A percentile compares a stretch with the other conserved stretches of the same genome.
phyloP scores from a whole-genome alignment of 352 stramenopile genomes.

The Pilasporangium apinafurcum region DNA sequence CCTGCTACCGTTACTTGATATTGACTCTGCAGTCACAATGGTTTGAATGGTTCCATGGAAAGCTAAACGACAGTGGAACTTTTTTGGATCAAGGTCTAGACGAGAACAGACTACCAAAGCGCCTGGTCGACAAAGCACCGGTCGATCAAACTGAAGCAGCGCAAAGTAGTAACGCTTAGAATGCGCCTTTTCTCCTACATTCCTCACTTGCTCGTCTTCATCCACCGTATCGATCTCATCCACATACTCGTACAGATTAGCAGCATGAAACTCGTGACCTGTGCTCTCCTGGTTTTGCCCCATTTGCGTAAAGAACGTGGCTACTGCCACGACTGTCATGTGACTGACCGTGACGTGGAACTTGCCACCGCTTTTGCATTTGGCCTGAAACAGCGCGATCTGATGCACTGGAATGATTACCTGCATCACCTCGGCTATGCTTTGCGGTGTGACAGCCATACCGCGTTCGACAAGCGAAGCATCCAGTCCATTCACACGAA shows the following conservation, averaged over 20 bases:
- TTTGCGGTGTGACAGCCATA: conserved; percentile 46
- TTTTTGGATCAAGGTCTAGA: conserved; percentile 61
- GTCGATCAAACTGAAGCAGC: conserved; percentile 65
- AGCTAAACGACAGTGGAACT: conserved; percentile 54
- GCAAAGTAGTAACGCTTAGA: conserved; percentile 11
- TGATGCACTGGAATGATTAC: conserved; percentile 46
- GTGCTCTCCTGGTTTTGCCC: neutral
- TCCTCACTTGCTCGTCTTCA: neutral
- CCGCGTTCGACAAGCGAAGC: conserved; percentile 52
- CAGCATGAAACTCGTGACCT: conserved; percentile 21
- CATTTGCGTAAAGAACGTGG: conserved; percentile 52
- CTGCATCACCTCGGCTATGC: conserved; percentile 38
- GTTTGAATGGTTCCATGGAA: conserved; percentile 55
- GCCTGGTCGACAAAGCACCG: conserved; percentile 43
- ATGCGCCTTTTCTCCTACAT: neutral
- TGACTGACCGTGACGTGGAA: conserved; percentile 74
- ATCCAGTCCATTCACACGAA: conserved; percentile 88
- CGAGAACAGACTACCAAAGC: conserved; percentile 67
- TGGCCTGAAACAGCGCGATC: conserved; percentile 49
- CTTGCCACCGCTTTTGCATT: conserved; percentile 58
- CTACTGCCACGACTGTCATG: conserved; percentile 58
- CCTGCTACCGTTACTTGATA: no score
- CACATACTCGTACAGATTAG: conserved; percentile 40
- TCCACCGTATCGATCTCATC: conserved; percentile 15
- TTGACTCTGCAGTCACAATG: conserved; percentile 15